These are phyloP conservation scores for Penicillium subrubescens DNA, from an alignment of 495 filamentous ascomycete species.

Conservation along the genomic window DNA sequence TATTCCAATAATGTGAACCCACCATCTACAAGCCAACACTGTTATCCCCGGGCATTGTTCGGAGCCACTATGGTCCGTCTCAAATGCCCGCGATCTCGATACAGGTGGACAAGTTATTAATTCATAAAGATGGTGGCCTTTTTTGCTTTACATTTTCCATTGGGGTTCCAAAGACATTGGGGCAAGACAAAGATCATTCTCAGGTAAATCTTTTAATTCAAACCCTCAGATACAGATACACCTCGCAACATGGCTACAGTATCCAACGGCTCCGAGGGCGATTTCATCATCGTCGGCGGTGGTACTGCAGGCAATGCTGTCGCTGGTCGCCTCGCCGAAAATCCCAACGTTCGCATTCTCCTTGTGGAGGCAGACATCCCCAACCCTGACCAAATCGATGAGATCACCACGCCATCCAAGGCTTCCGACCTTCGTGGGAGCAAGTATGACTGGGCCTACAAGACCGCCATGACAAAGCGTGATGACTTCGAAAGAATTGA, in stretches of 20 bases:
- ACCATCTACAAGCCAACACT: too few relatives aligned
- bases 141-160: too few relatives aligned
- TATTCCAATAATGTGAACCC: too few relatives aligned
- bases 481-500: conserved; percentile 63
- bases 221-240: too few relatives aligned
- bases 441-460: conserved; percentile 63
- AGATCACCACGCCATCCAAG: conserved; percentile 47
- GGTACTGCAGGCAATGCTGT: conserved; percentile 61
- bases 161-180: too few relatives aligned
- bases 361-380: conserved; percentile 53
- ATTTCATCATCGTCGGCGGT: conserved; percentile 51
- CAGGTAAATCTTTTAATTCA: too few relatives aligned
- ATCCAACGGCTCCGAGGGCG: conserved; percentile 34
- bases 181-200: too few relatives aligned
- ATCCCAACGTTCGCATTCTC: conserved; percentile 52
- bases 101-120: too few relatives aligned
- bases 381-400: conserved; percentile 41
- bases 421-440: conserved; percentile 46
- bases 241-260: conserved; percentile 32
- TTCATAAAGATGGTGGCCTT: too few relatives aligned
- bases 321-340: conserved; percentile 61
- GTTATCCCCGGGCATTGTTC: too few relatives aligned
- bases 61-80: too few relatives aligned
- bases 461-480: conserved; percentile 63
- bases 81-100: too few relatives aligned